Percentiles rank a stretch among this genome's conserved stretches.
These are phyloP conservation scores for Teratosphaeria viscida DNA, from an alignment of 2,329 filamentous ascomycete genomes.

Conservation along the genomic window DNA sequence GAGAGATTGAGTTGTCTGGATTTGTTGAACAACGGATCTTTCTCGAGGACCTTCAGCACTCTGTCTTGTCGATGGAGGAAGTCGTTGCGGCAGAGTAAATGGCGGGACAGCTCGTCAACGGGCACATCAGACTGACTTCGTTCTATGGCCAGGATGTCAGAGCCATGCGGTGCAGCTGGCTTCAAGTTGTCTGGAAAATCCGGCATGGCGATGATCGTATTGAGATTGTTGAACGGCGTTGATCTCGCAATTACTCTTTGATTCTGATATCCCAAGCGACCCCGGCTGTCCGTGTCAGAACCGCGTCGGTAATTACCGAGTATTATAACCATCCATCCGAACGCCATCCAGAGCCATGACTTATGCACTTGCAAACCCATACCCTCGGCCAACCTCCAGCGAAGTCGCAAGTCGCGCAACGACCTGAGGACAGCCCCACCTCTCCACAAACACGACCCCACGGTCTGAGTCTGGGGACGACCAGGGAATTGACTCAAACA, in stretches of 20 bases:
- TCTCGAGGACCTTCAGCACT: conserved; percentile 35
- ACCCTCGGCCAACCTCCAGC: not conserved
- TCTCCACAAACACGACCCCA: not conserved
- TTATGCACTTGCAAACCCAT: not conserved
- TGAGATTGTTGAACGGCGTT: not conserved
- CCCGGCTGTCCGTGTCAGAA: too few species aligned
- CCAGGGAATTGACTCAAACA: not conserved
- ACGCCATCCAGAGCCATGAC: not conserved
- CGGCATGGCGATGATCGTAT: conserved; percentile 25
- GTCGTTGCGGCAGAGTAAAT: conserved; percentile 37
- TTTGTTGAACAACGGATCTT: conserved; percentile 41
- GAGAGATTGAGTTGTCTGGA: conserved; percentile 41
- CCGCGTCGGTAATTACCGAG: too few species aligned
- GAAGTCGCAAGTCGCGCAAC: not conserved
- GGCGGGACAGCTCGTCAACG: conserved; percentile 34
- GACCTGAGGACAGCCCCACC: not conserved
- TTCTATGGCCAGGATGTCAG: conserved; percentile 36
- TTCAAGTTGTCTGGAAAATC: conserved; percentile 42
- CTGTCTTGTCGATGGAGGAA: conserved; percentile 40
- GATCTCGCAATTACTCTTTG: not conserved
- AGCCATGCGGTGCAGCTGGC: conserved; percentile 35
- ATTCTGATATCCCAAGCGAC: too few species aligned
- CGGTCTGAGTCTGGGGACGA: not conserved
- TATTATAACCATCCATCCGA: not conserved
- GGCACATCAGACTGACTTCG: conserved; percentile 35